Evolutionary conservation across 1,284 basidiomycete species (phyloP), one percentile per base, ranked within the genome.

Genomic region (Athelia psychrophila): DNA sequence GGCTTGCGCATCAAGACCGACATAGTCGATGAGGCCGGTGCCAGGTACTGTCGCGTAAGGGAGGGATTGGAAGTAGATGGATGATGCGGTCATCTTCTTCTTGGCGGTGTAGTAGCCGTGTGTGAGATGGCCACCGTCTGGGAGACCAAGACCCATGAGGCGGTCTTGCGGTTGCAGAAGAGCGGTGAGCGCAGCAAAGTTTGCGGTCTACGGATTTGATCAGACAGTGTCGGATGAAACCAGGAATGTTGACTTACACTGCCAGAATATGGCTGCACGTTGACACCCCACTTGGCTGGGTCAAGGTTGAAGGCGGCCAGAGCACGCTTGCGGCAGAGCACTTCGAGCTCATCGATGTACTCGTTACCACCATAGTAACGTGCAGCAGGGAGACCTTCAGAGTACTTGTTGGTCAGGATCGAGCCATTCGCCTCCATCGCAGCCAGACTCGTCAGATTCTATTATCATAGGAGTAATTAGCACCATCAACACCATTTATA

Each of bases 31-130:
- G 63, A 96, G 80, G 69, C 97, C 91, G 55, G 89, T 93, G 51
- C 83, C 72, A 49, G 89, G 86, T 66, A 88, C 83, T 61, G 99
- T 91, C 55, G 84, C 86, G 70, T 99, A 99, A 48, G 97, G 97
- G 71, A 98, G 83, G 45, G 96, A 98, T 74, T 99, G 95, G 90
- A 99, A 99, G 83, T 99, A 99, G 78, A 99, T 98, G 18, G 96
- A 98, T 38, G 96, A 99, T 23, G 97, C 95, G 50, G 96, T 98
- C 86, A 99, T 99, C 78, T 99, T 99, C 83, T 98, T 97, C 79
- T 98, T 98, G 58, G 95, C 95, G 57, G 95, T 98, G 75, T 98
- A 98, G 80, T 97, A 97, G 36, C 95, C 95, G 72, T 98, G 95
- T 42, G 95, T 98, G 60, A 99, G 83, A 74, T 99, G 97, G 55